Evolutionary conservation across 129 eudicot species (phyloP), one percentile per base, ranked within the genome.

Genomic region (Centella asiatica): DNA sequence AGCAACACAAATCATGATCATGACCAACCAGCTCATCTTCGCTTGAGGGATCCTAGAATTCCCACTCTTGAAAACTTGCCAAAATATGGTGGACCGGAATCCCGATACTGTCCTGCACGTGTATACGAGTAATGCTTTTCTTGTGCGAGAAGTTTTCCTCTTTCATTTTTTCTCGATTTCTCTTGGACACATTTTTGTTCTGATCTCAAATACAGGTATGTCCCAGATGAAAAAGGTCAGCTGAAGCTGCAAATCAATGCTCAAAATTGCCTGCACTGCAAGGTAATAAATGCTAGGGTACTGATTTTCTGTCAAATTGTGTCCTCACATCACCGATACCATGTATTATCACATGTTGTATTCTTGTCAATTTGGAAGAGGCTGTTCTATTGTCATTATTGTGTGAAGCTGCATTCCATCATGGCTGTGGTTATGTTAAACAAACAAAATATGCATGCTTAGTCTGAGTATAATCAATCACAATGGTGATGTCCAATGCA

Each of bases 21-120:
- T 70, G 99, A 92, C 62, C 99, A 92, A 71, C 99, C 95, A 45
- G 74, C 88, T 71, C 99, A 92, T 81, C 99, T 92, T 87, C 83
- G 75, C 37, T 67, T 92, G 78, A 78, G 62, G 69, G 89, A 84
- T 77, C 90, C 88, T n/a, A 67, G 57, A 29, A 64, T 84, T 66
- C 96, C 96, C 8, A 75, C 85, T 69, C 72, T 56, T 8, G 75
- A 77, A 55, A 92, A 92, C 73, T 76, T 84, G 62, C 95, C 99
- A 10, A 76, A 63, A 25, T 92, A 82, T 71, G 96, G 81, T 54
- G 99, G 81, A 69, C 99, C 96, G 26, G 99, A 92, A 73, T 75
- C 96, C 19, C 80, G 95, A 62, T 92, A 80, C 74, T 92, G 99
- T 67, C 99, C 99, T 23, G 99, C 99, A 29, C 99, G 95, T 54